Percentiles rank a stretch among this genome's conserved stretches.
phyloP scores from a whole-genome alignment of 805 yeast genomes.

The Candida chauliodis region DNA sequence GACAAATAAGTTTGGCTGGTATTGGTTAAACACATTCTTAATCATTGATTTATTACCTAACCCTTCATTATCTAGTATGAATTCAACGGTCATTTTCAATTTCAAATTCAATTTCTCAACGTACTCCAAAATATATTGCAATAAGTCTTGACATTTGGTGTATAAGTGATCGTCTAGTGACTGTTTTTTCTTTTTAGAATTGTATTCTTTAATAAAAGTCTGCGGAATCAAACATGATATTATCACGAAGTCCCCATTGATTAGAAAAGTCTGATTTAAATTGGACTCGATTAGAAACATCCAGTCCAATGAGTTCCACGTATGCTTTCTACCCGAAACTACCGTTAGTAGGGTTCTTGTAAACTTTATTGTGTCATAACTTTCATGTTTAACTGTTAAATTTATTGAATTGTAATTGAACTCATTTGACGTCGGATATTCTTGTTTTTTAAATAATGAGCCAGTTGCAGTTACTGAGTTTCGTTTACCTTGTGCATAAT shows the following conservation, averaged over 20 bases:
- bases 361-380: slow-evolving; percentile 21
- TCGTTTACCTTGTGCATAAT: slow-evolving; percentile 18
- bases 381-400: slow-evolving; percentile 43
- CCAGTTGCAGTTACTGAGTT: slow-evolving; percentile 9
- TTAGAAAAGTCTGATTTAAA: slow-evolving; percentile 19
- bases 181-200: slow-evolving; percentile 8
- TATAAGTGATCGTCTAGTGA: slow-evolving; percentile 18
- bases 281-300: slow-evolving; percentile 20
- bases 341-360: slow-evolving; percentile 34
- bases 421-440: slow-evolving; percentile 31
- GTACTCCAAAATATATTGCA: slow-evolving; percentile 19
- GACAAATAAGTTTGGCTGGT: slow-evolving; percentile 37
- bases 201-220: slow-evolving; percentile 12
- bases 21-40: slow-evolving; percentile 34
- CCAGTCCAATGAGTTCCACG: slow-evolving; percentile 45
- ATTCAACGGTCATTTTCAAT: slow-evolving; percentile 39
- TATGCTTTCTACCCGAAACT: slow-evolving; percentile 38
- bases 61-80: slow-evolving; percentile 23
- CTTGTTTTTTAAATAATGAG: slow-evolving; percentile 6
- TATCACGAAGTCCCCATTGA: slow-evolving; percentile 37
- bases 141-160: slow-evolving; percentile 23
- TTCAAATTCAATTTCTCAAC: slow-evolving; percentile 16
- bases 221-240: slow-evolving; percentile 32
- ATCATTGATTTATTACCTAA: slow-evolving; percentile 33
- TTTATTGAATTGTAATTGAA: slow-evolving; percentile 37